Percentiles rank a stretch among this genome's conserved stretches.
These are phyloP conservation scores for Antrodiella citrinella DNA, from an alignment of 768 basidiomycete species.

Conservation along the genomic window DNA sequence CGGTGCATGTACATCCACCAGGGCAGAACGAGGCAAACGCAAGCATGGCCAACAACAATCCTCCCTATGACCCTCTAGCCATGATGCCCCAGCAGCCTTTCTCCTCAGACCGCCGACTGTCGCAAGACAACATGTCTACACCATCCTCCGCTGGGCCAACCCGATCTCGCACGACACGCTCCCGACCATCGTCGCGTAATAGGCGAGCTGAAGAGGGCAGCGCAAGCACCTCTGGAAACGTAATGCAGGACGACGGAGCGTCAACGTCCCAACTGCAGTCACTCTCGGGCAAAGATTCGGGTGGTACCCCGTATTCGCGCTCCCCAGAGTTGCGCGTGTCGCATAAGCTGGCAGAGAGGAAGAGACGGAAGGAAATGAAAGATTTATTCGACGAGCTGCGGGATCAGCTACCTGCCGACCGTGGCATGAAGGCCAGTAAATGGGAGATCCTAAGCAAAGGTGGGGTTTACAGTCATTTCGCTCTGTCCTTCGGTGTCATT, in stretches of 20 bases:
- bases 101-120: constrained; percentile 65
- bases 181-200: constrained; percentile 62
- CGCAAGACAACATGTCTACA: constrained; percentile 47
- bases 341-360: constrained; percentile 96
- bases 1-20: constrained; percentile 11
- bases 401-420: constrained; percentile 86
- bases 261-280: constrained; percentile 4
- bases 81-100: constrained; percentile 48
- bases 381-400: constrained; percentile 95
- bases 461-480: constrained; percentile 25
- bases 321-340: constrained; percentile 91
- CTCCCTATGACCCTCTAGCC: constrained; percentile 20
- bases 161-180: constrained; percentile 55
- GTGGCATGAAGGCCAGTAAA: constrained; percentile 94
- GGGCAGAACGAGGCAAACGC: constrained; percentile 3
- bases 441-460: constrained; percentile 99
- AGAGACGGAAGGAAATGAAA: constrained; percentile 98
- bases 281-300: constrained; percentile 34
- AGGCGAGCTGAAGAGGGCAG: constrained; percentile 33
- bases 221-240: constrained; percentile 14
- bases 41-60: constrained; percentile 14
- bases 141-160: constrained; percentile 36
- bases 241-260: constrained; percentile 11
- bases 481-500: constrained; percentile 1
- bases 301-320: constrained; percentile 83